Conservation (phyloP, 306 rosid genomes). For the Inga oerstediana region DNA sequence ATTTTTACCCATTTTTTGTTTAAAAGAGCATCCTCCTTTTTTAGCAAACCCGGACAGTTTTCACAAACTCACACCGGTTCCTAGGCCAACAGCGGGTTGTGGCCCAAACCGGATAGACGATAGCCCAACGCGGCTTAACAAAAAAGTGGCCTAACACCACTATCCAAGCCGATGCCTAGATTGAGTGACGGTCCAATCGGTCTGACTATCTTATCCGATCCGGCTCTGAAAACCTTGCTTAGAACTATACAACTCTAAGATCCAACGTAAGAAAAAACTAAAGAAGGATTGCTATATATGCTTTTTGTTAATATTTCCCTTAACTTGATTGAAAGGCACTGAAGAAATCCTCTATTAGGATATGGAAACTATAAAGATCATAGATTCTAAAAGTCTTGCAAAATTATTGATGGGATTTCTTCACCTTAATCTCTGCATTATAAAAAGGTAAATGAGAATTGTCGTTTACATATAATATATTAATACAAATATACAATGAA, state of each 20-base stretch:
- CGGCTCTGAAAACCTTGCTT: background rate
- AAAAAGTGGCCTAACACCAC: too few relatives aligned
- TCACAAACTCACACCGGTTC: too few relatives aligned
- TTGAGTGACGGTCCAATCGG: too few relatives aligned
- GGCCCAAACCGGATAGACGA: too few relatives aligned
- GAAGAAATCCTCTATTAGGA: background rate
- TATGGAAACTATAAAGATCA: background rate
- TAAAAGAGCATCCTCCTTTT: too few relatives aligned
- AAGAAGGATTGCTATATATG: background rate
- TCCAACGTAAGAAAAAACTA: background rate
- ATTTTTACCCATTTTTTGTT: too few relatives aligned
- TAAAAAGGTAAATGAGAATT: conserved; percentile 2
- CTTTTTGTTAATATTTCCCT: background rate
- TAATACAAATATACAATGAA: background rate
- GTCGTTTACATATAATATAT: background rate
- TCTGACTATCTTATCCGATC: too few relatives aligned
- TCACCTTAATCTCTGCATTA: conserved; percentile 17
- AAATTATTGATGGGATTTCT: conserved; percentile 12
- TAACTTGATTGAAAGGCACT: conserved; percentile 11
- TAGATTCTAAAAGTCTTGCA: background rate
- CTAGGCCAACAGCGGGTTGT: too few relatives aligned
- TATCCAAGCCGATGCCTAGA: too few relatives aligned
- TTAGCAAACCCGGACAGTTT: too few relatives aligned
- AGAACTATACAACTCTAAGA: background rate
- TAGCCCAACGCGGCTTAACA: too few relatives aligned